Evolutionary conservation across 2,329 filamentous ascomycete genomes (phyloP), one percentile per base, ranked within the genome.

Genomic region (Hymenoscyphus scutula): DNA sequence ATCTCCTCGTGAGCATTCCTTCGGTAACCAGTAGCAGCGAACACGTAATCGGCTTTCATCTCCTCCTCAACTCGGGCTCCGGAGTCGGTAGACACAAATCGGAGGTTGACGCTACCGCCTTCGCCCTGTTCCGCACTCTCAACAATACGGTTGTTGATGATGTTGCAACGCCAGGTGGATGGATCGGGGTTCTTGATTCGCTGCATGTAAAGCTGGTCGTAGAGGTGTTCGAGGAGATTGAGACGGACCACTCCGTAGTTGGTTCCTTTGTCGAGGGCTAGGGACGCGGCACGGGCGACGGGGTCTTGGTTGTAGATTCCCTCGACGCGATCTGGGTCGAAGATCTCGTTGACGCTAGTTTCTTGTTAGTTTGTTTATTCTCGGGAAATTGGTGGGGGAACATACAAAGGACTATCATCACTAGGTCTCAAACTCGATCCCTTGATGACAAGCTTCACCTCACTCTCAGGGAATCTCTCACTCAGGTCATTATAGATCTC

Each of bases 231-330:
- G 62, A 98, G 90, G 58, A 98, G 84, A 68, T 91, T 86, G n/a
- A 97, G 84, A 7, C 94, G 88, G 3, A 99, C 94, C 4, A 98
- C 94, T 59, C 92, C 90, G 76, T 98, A 98, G 80, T 98, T 98
- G 64, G 94, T 98, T 32, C 87, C 87, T 64, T 89, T 89, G 69
- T 96, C 91, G 59, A 87, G 86, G 17, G 81, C 78, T 58, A 97
- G 79, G 29, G 80, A 80, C 15, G 79, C 77, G 34, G 63, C 64
- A 56, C 93, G 89, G 65, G 87, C 81, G 53, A 81, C 79, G 1
- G 87, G 78, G 0, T 88, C 80, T 68, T 88, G 86, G 56, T 84
- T 79, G 79, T 87, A 97, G 69, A 96, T 84, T 53, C 81, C 81
- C 74, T 96, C 90, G 32, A 96, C 87, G 64, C 88, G 89, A 37